Evolutionary conservation across 768 basidiomycete genomes (phyloP).

Genomic region (Cystofilobasidium capitatum): DNA sequence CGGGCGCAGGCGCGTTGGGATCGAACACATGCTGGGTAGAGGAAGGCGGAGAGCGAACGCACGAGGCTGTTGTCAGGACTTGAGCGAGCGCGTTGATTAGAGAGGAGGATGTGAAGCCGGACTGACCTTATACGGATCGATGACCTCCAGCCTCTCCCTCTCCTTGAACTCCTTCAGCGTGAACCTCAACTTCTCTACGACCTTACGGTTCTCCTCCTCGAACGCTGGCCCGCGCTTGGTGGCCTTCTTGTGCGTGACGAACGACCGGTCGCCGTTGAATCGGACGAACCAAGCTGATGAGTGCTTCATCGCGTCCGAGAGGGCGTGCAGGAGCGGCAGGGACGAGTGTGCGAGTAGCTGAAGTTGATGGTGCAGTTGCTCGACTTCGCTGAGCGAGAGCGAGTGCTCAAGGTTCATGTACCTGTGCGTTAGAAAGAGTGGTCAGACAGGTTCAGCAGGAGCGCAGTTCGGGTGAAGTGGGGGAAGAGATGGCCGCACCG

Average conservation of each 20-base stretch:
- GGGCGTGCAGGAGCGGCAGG: constrained; percentile 13
- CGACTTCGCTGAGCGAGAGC: background rate
- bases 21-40: constrained; percentile 23
- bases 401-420: constrained; percentile 26
- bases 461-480: background rate
- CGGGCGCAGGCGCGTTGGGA: constrained; percentile 7
- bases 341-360: constrained; percentile 23
- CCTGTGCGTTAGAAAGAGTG: too few relatives aligned
- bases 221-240: background rate
- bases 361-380: constrained; percentile 18
- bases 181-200: background rate
- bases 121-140: constrained; percentile 25
- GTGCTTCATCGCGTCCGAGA: constrained; percentile 10
- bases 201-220: constrained; percentile 11
- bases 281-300: constrained; percentile 8
- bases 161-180: constrained; percentile 1
- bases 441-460: background rate
- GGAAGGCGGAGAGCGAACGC: background rate
- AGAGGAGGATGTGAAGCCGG: background rate
- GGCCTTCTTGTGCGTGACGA: constrained; percentile 1
- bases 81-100: background rate
- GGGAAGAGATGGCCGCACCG: background rate
- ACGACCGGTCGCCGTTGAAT: constrained; percentile 24
- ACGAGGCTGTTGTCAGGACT: background rate
- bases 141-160: constrained; percentile 14